These are phyloP conservation scores for Colletotrichum euphorbiae DNA, from an alignment of 2,329 filamentous ascomycete genomes.

Conservation along the genomic window DNA sequence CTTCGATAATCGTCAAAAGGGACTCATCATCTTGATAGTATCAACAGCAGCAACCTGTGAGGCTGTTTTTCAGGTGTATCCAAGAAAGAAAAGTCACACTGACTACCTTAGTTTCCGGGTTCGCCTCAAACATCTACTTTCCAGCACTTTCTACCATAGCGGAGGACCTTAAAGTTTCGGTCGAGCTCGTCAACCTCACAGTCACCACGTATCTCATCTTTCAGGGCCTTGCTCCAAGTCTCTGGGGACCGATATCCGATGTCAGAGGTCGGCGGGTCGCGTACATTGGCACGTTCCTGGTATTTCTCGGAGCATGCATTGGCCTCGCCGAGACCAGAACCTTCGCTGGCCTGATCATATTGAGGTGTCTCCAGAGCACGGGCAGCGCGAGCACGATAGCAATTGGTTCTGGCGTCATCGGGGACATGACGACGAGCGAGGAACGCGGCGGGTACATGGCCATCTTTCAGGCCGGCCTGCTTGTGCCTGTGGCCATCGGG, in stretches of 20 bases:
- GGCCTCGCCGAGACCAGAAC: conserved; percentile 58
- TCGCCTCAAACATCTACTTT: conserved; percentile 61
- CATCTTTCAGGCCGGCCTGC: conserved; percentile 52
- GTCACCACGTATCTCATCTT: conserved; percentile 60
- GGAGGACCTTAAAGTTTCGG: conserved; percentile 54
- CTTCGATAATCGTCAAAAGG: conserved; percentile 62
- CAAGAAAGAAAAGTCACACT: neutral
- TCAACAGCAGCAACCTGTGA: conserved; percentile 64
- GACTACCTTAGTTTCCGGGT: conserved; percentile 50
- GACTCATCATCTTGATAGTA: conserved; percentile 58
- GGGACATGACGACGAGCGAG: conserved; percentile 66
- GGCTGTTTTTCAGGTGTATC: conserved; percentile 27
- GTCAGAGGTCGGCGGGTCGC: conserved; percentile 59
- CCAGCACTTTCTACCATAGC: conserved; percentile 60
- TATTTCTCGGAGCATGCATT: conserved; percentile 60
- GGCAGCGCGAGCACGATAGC: conserved; percentile 68
- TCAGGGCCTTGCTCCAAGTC: conserved; percentile 64
- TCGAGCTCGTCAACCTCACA: conserved; percentile 55
- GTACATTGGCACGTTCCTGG: conserved; percentile 59
- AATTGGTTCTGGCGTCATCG: conserved; percentile 64
- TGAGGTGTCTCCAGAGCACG: conserved; percentile 64
- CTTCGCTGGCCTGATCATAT: conserved; percentile 59
- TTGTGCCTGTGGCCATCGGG: conserved; percentile 53
- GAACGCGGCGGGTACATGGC: conserved; percentile 69
- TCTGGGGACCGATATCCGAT: conserved; percentile 63